Evolutionary conservation across 208 protist species (phyloP).

Genomic region (Crithidia expoeki): DNA sequence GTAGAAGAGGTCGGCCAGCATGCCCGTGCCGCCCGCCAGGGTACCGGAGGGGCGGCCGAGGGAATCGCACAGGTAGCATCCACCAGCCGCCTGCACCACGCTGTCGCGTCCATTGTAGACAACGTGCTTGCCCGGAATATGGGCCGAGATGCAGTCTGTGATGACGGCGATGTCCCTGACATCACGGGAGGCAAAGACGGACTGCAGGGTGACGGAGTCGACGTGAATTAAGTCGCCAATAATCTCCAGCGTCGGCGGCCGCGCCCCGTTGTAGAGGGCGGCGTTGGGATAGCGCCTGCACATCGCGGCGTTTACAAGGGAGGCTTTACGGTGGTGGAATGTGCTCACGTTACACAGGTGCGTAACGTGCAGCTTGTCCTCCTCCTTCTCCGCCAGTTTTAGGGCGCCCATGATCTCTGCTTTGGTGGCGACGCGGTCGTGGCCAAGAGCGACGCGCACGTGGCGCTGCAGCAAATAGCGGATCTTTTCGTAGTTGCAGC

Average conservation of each 20-base stretch:
- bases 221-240: conserved; percentile 71
- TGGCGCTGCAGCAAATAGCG: conserved; percentile 45
- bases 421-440: conserved; percentile 61
- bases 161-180: conserved; percentile 64
- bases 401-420: conserved; percentile 62
- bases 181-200: conserved; percentile 43
- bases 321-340: conserved; percentile 69
- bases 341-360: conserved; percentile 77
- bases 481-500: conserved; percentile 51
- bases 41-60: conserved; percentile 52
- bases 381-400: conserved; percentile 36
- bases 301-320: conserved; percentile 61
- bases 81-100: conserved; percentile 62
- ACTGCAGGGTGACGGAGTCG: conserved; percentile 61
- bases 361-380: conserved; percentile 61
- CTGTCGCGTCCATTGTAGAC: conserved; percentile 65
- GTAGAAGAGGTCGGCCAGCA: conserved; percentile 68
- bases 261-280: conserved; percentile 50
- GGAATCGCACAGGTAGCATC: conserved; percentile 62
- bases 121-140: conserved; percentile 56
- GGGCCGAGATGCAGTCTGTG: conserved; percentile 71
- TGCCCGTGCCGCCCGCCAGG: conserved; percentile 62
- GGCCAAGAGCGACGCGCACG: conserved; percentile 58
- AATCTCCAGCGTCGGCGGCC: conserved; percentile 66
- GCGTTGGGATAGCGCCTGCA: conserved; percentile 61